Evolutionary conservation across 345 rosid species (phyloP).

Genomic region (Linum trigynum): DNA sequence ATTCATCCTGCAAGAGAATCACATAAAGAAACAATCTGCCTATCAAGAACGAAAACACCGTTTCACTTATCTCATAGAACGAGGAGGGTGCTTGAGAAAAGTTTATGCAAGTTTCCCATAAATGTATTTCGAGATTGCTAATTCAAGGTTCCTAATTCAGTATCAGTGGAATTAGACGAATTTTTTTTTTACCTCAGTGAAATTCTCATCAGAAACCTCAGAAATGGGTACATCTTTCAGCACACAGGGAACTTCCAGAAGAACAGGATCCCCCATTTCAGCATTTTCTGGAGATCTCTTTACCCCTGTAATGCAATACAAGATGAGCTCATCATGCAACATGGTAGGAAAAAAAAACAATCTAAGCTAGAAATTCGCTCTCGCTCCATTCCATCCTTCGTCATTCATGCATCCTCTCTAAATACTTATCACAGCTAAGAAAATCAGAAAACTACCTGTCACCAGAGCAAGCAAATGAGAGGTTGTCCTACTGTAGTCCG

Average conservation of each 20-base stretch:
- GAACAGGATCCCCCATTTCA: neutral
- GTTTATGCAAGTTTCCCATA: neutral
- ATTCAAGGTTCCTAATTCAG: neutral
- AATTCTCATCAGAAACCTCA: neutral
- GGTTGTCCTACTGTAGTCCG: conserved; percentile 15
- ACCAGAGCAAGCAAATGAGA: conserved; percentile 22
- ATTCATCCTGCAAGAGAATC: conserved; percentile 19
- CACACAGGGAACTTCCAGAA: neutral
- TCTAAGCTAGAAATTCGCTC: neutral
- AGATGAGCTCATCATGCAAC: neutral
- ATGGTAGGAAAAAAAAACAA: neutral
- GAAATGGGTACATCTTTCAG: neutral
- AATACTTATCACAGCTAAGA: neutral
- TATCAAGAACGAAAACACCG: neutral
- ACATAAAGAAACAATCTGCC: neutral
- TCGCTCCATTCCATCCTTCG: neutral
- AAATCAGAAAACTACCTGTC: conserved; percentile 8
- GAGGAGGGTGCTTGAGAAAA: neutral
- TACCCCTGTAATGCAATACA: neutral
- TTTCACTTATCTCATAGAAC: too few relatives aligned
- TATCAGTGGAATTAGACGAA: neutral
- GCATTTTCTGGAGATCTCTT: neutral
- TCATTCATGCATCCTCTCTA: neutral
- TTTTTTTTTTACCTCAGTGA: neutral
- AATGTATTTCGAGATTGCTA: neutral